Base-by-base conservation (phyloP, 1,139 yeast genomes). In the Candida sp. region DNA sequence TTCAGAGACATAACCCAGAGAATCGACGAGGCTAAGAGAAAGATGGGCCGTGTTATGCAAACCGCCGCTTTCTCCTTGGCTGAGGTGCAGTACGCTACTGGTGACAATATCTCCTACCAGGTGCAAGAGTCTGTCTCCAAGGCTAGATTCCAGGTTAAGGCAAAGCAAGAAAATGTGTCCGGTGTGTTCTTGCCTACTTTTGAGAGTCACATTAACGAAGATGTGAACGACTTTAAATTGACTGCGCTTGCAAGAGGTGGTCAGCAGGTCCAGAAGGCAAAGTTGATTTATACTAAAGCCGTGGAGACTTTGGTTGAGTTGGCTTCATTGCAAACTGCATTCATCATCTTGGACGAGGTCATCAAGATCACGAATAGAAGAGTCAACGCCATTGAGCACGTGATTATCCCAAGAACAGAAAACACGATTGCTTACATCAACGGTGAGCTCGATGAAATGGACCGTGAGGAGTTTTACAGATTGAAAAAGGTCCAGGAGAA, bases 201-300 rank as follows among this genome's bases (percentile, higher is more conserved):
- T 62, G 97, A 92, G 62, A 84, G 93, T 32, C 88, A 81, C 59
- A 84, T 91, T 56, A 90, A 91, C 64, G 91, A 90, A 55, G 84
- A 85, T 26, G 89, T 91, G 65, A 94, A 93, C 63, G 99, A 94
- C 65, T 94, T 94, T 77, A 90, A 90, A 68, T 79, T 94, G 84
- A 94, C 98, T 7, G 99, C 99, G 57, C 80, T 94, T 61, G 99
- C 99, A 48, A 84, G 98, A 67, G 99, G 99, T 71, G 98, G 99
- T 56, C 99, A 94, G 70, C 99, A 94, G 70, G 96, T 94, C 49
- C 97, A 90, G 70, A 89, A 88, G 70, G 98, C 98, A 50, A 92
- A 93, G 69, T 83, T 83, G 61, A 97, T 94, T 38, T 94, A 94
- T 70, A 86, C 97, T 34, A 90, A 88, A 65, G 97, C 98, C 7